Evolutionary conservation across 2,329 filamentous ascomycete species (phyloP).

Genomic region (Nemania serpens): DNA sequence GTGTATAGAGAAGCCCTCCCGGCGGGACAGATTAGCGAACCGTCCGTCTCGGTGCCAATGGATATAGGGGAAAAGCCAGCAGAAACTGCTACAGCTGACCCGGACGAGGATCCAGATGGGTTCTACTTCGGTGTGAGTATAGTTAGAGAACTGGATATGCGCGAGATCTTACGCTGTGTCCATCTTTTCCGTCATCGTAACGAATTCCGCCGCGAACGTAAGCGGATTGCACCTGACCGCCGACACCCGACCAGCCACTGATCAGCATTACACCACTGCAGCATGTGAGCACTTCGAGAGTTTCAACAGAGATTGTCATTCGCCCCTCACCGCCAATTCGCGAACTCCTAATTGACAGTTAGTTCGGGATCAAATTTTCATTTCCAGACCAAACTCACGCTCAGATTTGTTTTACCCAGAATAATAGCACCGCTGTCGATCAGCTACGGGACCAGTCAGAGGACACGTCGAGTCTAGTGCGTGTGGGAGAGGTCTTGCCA

Average conservation of each 20-base stretch:
- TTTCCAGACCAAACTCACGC: not conserved
- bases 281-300: not conserved
- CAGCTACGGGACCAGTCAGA: not conserved
- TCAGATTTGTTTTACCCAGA: not conserved
- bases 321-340: not conserved
- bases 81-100: not conserved
- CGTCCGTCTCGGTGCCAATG: not conserved
- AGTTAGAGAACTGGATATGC: not conserved
- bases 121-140: not conserved
- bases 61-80: not conserved
- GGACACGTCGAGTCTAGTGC: not conserved
- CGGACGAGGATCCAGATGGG: not conserved
- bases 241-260: not conserved
- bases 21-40: not conserved
- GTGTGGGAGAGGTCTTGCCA: not conserved
- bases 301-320: not conserved
- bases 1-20: not conserved
- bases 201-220: not conserved
- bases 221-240: not conserved
- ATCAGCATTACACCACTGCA: not conserved
- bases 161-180: not conserved
- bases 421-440: not conserved
- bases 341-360: not conserved
- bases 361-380: not conserved
- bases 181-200: not conserved